Evolutionary conservation across 495 filamentous ascomycete genomes (phyloP), one percentile per base, ranked within the genome.

Genomic region (Chaetomium fimeti): DNA sequence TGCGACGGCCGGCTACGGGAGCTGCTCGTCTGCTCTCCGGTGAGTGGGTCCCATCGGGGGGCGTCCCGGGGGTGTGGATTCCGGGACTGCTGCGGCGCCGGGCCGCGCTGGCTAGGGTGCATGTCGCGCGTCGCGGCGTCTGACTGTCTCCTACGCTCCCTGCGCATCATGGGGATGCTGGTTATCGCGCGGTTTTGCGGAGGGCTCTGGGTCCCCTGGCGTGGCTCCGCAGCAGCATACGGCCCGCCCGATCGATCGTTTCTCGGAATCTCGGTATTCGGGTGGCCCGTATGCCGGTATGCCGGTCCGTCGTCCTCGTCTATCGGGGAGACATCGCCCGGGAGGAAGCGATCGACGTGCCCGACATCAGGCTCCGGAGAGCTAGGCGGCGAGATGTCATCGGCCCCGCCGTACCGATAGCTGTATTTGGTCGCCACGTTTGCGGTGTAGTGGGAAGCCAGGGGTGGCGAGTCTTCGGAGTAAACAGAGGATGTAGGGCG

Each of bases 81-180:
- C 54, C 73, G 71, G 18, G 68, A 63, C 18, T 72, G 70, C 40
- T 67, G 70, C 20, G 68, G 66, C 52, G 68, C 62, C 18, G 61
- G 62, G 27, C 65, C 55, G 51, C 67, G 74, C 28, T 78, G 75
- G 32, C 65, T 71, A 20, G 72, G 70, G 36, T 72, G 69, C 4
- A 74, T 52, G 40, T 75, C 74, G 43, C 77, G 76, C 3, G 76
- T 62, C 16, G 72, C 75, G 0, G 73, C 77, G 18, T 78, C 78
- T 12, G 77, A 76, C 52, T 77, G 74, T 57, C 77, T 76, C 24
- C 77, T 74, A 38, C 76, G 76, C 42, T 80, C 81, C 54, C 81
- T 78, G 40, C 81, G 79, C 72, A 83, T 78, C 64, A 74, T 73
- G 18, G 81, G 81, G 62, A 85, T 83, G 63, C 74, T 84, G 56